Conservation (phyloP, 2,329 filamentous ascomycete species). For the Hypomyces perniciosus region DNA sequence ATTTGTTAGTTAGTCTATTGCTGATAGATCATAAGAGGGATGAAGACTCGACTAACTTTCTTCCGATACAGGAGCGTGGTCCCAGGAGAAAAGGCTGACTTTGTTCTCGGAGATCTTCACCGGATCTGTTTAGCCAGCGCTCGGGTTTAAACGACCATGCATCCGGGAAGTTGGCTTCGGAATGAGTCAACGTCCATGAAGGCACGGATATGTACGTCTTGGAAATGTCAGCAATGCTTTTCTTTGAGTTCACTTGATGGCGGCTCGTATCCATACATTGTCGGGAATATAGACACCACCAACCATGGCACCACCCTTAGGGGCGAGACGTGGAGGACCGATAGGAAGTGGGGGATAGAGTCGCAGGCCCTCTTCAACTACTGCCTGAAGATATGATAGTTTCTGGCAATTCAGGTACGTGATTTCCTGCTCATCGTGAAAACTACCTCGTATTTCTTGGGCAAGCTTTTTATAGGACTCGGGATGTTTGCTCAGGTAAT, state of each 20-base stretch:
- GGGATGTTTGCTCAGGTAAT: slow-evolving; percentile 25
- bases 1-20: not conserved
- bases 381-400: slow-evolving; percentile 40
- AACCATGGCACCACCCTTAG: slow-evolving; percentile 23
- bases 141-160: slow-evolving; percentile 33
- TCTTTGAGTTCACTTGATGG: not conserved
- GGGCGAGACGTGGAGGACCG: slow-evolving; percentile 28
- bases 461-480: slow-evolving; percentile 24
- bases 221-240: not conserved
- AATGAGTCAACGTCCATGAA: slow-evolving; percentile 30
- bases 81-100: slow-evolving; percentile 26
- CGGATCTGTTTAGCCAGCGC: slow-evolving; percentile 25
- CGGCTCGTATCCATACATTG: slow-evolving; percentile 20
- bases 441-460: slow-evolving; percentile 24
- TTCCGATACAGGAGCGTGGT: slow-evolving; percentile 27
- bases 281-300: slow-evolving; percentile 26
- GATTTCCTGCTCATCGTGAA: slow-evolving; percentile 14
- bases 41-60: slow-evolving; percentile 20
- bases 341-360: slow-evolving; percentile 39
- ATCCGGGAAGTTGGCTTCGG: slow-evolving; percentile 29
- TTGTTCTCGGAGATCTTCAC: slow-evolving; percentile 18
- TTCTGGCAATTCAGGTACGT: slow-evolving; percentile 9
- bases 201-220: not conserved
- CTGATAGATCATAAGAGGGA: not conserved
- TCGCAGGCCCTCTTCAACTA: slow-evolving; percentile 44